These are phyloP conservation scores for Dimocarpus longan DNA, from an alignment of 345 rosid genomes.

Conservation along the genomic window DNA sequence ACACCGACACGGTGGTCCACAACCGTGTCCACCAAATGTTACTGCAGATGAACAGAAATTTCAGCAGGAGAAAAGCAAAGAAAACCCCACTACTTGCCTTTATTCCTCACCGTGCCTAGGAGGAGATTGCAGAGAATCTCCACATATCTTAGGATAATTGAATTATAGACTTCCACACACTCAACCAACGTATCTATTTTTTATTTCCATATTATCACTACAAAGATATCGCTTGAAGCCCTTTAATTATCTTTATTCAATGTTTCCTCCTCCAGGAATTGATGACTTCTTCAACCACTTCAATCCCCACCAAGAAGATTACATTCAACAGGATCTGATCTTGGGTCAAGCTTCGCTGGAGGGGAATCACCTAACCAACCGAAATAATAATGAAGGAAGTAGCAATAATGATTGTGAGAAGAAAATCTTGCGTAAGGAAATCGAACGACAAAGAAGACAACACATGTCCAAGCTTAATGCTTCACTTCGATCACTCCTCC, in stretches of 20 bases:
- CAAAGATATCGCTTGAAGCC: not conserved
- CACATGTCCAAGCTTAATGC: conserved; percentile 44
- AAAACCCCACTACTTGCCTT: conserved; percentile 17
- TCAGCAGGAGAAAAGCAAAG: not conserved
- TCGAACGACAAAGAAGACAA: conserved; percentile 52
- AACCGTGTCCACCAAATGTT: not conserved
- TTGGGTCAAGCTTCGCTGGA: conserved; percentile 17
- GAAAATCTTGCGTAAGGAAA: conserved; percentile 43
- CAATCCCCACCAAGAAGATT: conserved; percentile 10
- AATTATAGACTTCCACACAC: not conserved
- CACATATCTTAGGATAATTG: not conserved
- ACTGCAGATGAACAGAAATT: not conserved
- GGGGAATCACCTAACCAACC: conserved; percentile 3
- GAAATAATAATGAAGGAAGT: not conserved
- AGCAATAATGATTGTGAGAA: conserved; percentile 1
- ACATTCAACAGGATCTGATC: conserved; percentile 14
- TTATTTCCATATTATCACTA: conserved; percentile 11
- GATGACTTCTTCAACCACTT: conserved; percentile 5
- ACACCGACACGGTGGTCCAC: not conserved
- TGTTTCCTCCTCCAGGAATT: conserved; percentile 8
- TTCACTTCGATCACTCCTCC: conserved; percentile 52
- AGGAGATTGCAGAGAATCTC: conserved; percentile 23
- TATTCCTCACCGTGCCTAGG: not conserved
- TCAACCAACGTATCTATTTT: not conserved
- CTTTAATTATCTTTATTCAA: conserved; percentile 4